Percentiles rank a stretch among this genome's conserved stretches.
Conservation (phyloP, 495 filamentous ascomycete species). For the Penicillium paradoxum region DNA sequence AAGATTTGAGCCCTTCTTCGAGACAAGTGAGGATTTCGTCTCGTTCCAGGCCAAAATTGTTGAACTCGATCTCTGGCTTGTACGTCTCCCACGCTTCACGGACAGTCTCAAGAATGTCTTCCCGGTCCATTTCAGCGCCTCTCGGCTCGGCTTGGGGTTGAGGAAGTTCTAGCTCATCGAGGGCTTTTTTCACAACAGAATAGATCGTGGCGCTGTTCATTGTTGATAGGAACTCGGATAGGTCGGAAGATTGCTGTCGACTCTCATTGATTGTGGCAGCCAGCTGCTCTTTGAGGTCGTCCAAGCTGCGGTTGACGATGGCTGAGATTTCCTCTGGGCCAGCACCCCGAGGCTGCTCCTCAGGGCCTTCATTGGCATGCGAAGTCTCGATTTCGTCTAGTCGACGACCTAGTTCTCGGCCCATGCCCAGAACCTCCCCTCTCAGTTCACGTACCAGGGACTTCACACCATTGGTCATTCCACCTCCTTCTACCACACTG, state of each 20-base stretch:
- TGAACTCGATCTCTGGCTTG: conserved; percentile 84
- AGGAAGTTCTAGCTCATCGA: conserved; percentile 56
- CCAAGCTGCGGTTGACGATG: conserved; percentile 73
- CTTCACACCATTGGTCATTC: conserved; percentile 86
- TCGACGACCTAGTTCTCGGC: conserved; percentile 76
- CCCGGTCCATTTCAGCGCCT: conserved; percentile 52
- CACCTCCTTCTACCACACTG: conserved; percentile 77
- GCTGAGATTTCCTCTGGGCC: conserved; percentile 66
- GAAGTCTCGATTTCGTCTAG: conserved; percentile 60
- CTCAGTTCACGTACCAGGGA: conserved; percentile 81
- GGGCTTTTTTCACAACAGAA: conserved; percentile 68
- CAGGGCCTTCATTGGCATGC: conserved; percentile 31
- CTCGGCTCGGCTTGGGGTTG: conserved; percentile 33
- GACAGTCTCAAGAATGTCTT: conserved; percentile 80
- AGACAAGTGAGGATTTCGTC: conserved; percentile 84
- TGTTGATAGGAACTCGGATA: conserved; percentile 43
- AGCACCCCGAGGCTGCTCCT: conserved; percentile 43
- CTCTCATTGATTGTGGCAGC: conserved; percentile 68
- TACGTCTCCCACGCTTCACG: conserved; percentile 86
- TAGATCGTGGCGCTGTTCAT: conserved; percentile 78
- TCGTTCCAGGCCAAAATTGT: conserved; percentile 82
- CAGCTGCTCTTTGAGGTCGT: conserved; percentile 76
- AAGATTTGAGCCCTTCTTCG: conserved; percentile 74
- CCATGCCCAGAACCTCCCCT: conserved; percentile 91
- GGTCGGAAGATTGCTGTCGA: conserved; percentile 56